Base-by-base conservation (phyloP, 1,284 basidiomycete genomes). In the Cryptococcus maquisensis region DNA sequence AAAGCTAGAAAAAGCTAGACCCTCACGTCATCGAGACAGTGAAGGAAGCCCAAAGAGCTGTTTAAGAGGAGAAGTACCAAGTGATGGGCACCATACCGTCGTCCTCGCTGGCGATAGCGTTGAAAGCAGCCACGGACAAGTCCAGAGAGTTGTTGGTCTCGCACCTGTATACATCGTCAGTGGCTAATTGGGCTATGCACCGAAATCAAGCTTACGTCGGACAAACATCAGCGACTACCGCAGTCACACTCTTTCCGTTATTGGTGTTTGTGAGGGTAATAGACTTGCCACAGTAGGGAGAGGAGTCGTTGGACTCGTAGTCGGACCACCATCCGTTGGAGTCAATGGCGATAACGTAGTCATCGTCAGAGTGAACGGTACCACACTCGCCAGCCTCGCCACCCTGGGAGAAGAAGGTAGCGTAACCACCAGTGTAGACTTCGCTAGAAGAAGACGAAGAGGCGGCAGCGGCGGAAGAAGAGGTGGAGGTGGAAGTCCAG, bases 91-190 rank as follows among this genome's bases (percentile, higher is more conserved):
- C 79, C 63, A 79, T 72, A 54, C 90, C 90, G 37, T 82, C 76
- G 8, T 67, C 72, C 51, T 80, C 70, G 52, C 72, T 64, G 36
- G 82, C 85, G 53, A 94, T 82, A 16, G 71, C 63, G 43, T 78
- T 54, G 81, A 96, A 96, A 24, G 89, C 85, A 48, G 68, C 84
- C n/a, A 71, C 60, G 13, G 88, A 91, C 55, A 96, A 81, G 72
- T 97, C 93, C 67, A 97, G 62, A 24, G 84, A 86, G 71, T 86
- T 79, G 36, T 51, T 49, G 54, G 60, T 58, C 52, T 38, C 50
- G 79, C 93, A 97, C 8, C 84, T 84, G n/a, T 92, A 95, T 21
- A 80, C 84, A 41, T 58, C 56, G 21, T n/a, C n/a, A n/a, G n/a
- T n/a, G n/a, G n/a, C n/a, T n/a, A n/a, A n/a, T n/a, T n/a, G n/a